These are phyloP conservation scores for Singerocomus inundabilis DNA, from an alignment of 1,284 basidiomycete species.

Conservation along the genomic window DNA sequence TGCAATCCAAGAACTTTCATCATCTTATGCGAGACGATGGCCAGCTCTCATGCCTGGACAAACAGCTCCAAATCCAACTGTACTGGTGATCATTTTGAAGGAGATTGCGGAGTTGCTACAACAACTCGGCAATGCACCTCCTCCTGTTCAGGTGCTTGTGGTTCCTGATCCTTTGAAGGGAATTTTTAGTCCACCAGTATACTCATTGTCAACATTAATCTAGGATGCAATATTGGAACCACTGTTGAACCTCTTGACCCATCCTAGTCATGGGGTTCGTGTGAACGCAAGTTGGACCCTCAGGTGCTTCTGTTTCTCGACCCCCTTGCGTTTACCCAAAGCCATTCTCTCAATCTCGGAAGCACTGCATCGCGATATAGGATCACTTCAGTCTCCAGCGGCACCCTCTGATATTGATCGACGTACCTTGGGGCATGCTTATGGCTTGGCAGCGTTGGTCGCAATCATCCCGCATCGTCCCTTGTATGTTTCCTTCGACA, in stretches of 20 bases:
- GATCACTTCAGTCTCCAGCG: slow-evolving; percentile 61
- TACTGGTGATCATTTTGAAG: slow-evolving; percentile 75
- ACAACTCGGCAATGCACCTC: slow-evolving; percentile 90
- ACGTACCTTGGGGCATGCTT: slow-evolving; percentile 83
- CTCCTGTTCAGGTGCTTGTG: slow-evolving; percentile 72
- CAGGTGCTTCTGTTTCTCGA: slow-evolving; percentile 86
- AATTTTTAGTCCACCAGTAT: not conserved
- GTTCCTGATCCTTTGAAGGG: not conserved
- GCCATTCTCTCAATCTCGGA: slow-evolving; percentile 75
- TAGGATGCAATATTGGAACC: slow-evolving; percentile 88
- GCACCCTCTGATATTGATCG: slow-evolving; percentile 71
- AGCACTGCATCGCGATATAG: slow-evolving; percentile 82
- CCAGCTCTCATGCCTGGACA: slow-evolving; percentile 90
- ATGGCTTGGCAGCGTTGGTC: slow-evolving; percentile 86
- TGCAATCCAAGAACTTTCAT: slow-evolving; percentile 86
- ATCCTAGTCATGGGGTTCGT: slow-evolving; percentile 86
- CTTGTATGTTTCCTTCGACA: slow-evolving; percentile 93
- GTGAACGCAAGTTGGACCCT: slow-evolving; percentile 87
- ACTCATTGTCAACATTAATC: slow-evolving; percentile 3
- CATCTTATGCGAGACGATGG: slow-evolving; percentile 85
- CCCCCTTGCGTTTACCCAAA: slow-evolving; percentile 81
- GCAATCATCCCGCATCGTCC: slow-evolving; percentile 85
- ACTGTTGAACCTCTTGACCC: slow-evolving; percentile 79
- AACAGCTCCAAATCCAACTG: slow-evolving; percentile 64
- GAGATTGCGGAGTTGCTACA: slow-evolving; percentile 86